phyloP scores from a whole-genome alignment of 352 stramenopile genomes.

The Blastocystis sp. region DNA sequence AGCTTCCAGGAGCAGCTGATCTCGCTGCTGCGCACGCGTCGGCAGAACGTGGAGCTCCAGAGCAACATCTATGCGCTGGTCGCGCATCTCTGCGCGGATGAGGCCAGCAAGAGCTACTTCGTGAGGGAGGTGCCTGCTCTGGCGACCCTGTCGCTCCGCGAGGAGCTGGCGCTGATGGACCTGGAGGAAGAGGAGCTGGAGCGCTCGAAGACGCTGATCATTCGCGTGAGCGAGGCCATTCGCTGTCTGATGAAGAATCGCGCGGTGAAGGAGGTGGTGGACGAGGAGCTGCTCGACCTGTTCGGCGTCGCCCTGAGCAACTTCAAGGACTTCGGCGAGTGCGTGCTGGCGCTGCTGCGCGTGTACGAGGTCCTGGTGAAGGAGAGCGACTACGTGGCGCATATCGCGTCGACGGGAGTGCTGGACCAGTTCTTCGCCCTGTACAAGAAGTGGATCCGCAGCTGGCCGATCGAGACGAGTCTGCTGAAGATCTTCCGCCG shows the following conservation, averaged over 20 bases:
- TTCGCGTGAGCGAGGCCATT: background rate
- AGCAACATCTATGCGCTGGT: constrained; percentile 5
- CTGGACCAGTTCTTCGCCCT: background rate
- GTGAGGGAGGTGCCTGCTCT: background rate
- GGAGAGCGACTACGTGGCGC: constrained; percentile 13
- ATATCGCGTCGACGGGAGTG: background rate
- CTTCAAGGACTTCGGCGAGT: background rate
- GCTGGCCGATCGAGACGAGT: constrained; percentile 35
- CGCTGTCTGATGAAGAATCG: constrained; percentile 16
- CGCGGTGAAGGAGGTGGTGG: constrained; percentile 24
- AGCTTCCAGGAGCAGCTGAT: constrained; percentile 6
- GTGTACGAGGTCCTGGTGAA: constrained; percentile 42
- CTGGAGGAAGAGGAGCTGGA: background rate
- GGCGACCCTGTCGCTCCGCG: background rate
- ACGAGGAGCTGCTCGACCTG: background rate
- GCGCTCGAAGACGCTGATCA: background rate
- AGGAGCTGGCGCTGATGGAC: background rate
- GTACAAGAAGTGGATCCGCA: constrained; percentile 45
- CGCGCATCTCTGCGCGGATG: background rate
- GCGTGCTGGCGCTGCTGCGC: background rate
- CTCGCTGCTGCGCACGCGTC: background rate
- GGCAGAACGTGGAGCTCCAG: constrained; percentile 14
- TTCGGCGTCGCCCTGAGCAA: background rate
- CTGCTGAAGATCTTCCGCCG: constrained; percentile 57
- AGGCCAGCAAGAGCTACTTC: constrained; percentile 4